Evolutionary conservation across 2,329 filamentous ascomycete species (phyloP), one percentile per base, ranked within the genome.

Genomic region (Trichoderma sp.): DNA sequence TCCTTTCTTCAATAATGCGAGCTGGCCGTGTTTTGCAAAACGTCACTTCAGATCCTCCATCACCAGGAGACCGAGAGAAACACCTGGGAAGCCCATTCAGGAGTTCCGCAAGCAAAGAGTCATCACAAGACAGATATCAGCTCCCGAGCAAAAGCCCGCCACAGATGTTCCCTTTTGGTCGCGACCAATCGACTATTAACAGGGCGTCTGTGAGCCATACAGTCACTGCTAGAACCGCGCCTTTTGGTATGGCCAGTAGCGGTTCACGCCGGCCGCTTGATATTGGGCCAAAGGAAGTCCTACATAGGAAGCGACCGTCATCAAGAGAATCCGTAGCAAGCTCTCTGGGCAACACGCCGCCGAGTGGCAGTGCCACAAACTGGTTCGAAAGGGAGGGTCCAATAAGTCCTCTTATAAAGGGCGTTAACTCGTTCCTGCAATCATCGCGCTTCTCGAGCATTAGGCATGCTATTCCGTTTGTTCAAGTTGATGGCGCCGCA

Each of bases 41-140:
- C 75, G 87, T 91, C 50, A 89, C 90, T 12, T 90, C 89, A 0
- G 89, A 91, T 77, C 88, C 88, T 8, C 88, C 89, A 0, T 91
- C 90, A 0, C 89, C 90, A 1, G 87, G 88, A 68, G 85, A 82
- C 7, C 85, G 84, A n/a, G 87, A 88, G 60, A 85, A 85, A 41
- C 86, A 87, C 12, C 82, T 91, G 3, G 86, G 89, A 16, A 91
- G 90, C 74, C 90, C 90, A 0, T 91, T 91, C 77, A 85, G 87
- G 69, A 82, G 83, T 59, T 84, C 84, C 9, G 83, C 78, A 18
- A 83, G 81, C 75, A 84, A 81, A 74, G 84, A 85, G 33, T 78
- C 83, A 6, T 81, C 81, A 35, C 80, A 79, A n/a, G 75, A 81
- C 31, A 75, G 75, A 8, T 78, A 77, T 41, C 79, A 78, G 35